Base-by-base conservation (phyloP, 306 rosid genomes). In the Cyclanthera cordifolia region DNA sequence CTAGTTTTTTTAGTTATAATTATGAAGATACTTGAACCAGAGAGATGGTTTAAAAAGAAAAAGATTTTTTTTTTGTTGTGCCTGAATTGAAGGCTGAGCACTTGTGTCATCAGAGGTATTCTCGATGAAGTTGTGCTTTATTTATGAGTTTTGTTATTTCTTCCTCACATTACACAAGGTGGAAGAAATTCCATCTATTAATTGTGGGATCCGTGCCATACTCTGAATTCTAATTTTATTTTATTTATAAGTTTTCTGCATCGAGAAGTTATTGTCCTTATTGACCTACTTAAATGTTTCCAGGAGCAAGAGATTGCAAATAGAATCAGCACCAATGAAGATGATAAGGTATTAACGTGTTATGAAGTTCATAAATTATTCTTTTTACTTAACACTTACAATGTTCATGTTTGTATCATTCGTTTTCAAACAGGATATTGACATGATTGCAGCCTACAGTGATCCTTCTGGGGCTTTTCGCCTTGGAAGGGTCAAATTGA, bases 401-500 rank as follows among this genome's bases (percentile, higher is more conserved):
- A 23, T 73, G 43, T 83, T 85, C 69, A 76, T 65, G 71, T 48
- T 57, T 46, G 75, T 21, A 10, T 12, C 48, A 19, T 72, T 56
- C 41, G 58, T 75, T 79, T 79, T 73, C 58, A 52, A 68, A 75
- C 85, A 93, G 98, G 95, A 86, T 75, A 75, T 93, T 77, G 94
- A 86, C 75, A 83, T 93, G 78, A 81, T 90, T 77, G 95, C 87
- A 72, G 70, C 90, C 48, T 93, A 89, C 81, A 93, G 87, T 34
- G 84, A 83, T 72, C 67, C 79, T 20, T 79, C 82, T 77, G 98
- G 98, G 58, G 85, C 81, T 67, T 17, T 89, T 76, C 85, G 68
- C 70, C 80, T 84, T 17, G 79, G 89, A 74, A 87, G 88, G 84
- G 82, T 93, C 80, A 93, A 85, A 82, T 69, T 83, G 87, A 85